Base-by-base conservation (phyloP, 495 filamentous ascomycete genomes). In the Daldinia vernicosa region DNA sequence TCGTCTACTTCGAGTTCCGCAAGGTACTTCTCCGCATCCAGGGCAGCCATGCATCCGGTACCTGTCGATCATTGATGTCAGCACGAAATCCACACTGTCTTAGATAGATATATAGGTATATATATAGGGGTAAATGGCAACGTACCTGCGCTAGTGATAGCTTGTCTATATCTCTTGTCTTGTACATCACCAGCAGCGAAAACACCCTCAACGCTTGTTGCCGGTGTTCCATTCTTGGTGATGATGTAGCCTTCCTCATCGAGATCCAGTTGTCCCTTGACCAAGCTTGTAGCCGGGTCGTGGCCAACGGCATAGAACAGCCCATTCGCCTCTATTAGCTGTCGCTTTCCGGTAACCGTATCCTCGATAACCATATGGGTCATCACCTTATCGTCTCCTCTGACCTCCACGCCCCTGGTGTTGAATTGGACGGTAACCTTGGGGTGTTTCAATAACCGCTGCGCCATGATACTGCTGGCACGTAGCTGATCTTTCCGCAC, bases 261-360 rank as follows among this genome's bases (percentile, higher is more conserved):
- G 64, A 89, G 90, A 43, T 96, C 85, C 51, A 98, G 73, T 82
- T 97, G 92, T 22, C 88, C 92, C 86, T 94, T 93, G 80, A 99
- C 89, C 52, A 98, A 83, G 28, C 79, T 78, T 9, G 92, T 99
- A 64, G 95, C 95, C 5, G 95, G 95, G 79, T 98, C 94, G 81
- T 99, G 95, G 4, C 95, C 95, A 71, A 99, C 90, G 73, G 95
- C 95, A 79, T 99, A 99, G 84, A 99, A 99, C 19, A 99, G 84
- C 59, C 95, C 95, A 78, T 92, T 97, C 12, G 95, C 94, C 68
- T 92, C 89, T 33, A 98, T 81, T 12, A 89, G 89, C 84, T 94
- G 90, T 78, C 89, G 88, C 79, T 91, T 74, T n/a, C 92, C 93
- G 53, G 88, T 91, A 74, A 84, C 79, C n/a, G 90, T 87, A 76